phyloP scores from a whole-genome alignment of 495 filamentous ascomycete species.

The Hyphodiscus hymeniophilus region DNA sequence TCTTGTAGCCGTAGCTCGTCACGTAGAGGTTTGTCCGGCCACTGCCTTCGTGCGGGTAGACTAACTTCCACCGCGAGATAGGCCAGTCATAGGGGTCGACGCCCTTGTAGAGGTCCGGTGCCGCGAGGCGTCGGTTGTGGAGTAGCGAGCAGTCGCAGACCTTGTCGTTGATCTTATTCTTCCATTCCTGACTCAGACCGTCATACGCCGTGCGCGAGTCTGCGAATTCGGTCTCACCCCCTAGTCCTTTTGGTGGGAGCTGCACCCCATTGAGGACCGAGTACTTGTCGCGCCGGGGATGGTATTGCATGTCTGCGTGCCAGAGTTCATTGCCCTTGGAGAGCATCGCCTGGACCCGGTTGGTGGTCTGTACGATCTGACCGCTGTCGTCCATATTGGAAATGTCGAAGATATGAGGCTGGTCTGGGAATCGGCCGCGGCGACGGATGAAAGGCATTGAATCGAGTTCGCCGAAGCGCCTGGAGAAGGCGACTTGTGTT shows the following conservation, averaged over 20 bases:
- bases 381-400: conserved; percentile 42
- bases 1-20: conserved; percentile 45
- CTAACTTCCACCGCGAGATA: conserved; percentile 41
- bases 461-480: conserved; percentile 48
- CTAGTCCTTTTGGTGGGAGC: conserved; percentile 40
- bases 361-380: conserved; percentile 29
- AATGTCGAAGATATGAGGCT: conserved; percentile 49
- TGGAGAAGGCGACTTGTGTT: conserved; percentile 43
- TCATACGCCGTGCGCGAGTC: conserved; percentile 48
- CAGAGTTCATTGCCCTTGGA: conserved; percentile 45
- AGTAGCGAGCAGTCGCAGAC: conserved; percentile 45
- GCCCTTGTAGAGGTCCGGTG: conserved; percentile 40
- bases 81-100: conserved; percentile 33
- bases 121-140: conserved; percentile 44
- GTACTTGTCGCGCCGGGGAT: conserved; percentile 48
- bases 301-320: conserved; percentile 51
- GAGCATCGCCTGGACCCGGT: conserved; percentile 24
- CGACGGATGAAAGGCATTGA: conserved; percentile 43
- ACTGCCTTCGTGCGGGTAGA: conserved; percentile 44
- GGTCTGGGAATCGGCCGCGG: conserved; percentile 36
- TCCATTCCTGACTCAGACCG: conserved; percentile 32
- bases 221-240: conserved; percentile 51
- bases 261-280: conserved; percentile 43
- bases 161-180: conserved; percentile 36
- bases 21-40: conserved; percentile 47